phyloP scores from a whole-genome alignment of 768 basidiomycete genomes.

The Megacollybia marginata region DNA sequence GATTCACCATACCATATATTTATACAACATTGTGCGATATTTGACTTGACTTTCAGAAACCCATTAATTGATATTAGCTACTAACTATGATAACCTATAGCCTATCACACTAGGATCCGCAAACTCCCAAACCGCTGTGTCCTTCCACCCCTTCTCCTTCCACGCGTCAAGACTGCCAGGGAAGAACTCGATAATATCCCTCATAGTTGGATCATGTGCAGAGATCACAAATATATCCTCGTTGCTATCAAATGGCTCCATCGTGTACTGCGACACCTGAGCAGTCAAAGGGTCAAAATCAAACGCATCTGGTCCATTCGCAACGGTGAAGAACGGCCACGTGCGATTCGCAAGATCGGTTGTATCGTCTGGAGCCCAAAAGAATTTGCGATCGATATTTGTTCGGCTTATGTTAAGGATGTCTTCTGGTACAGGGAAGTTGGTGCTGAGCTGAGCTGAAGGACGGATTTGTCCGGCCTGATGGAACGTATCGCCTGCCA shows the following conservation, averaged over 20 bases:
- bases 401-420: slow-evolving; percentile 6
- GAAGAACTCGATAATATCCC: slow-evolving; percentile 2
- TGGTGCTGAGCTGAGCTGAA: slow-evolving; percentile 1
- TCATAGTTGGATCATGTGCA: slow-evolving; percentile 10
- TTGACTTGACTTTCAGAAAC: too few relatives aligned
- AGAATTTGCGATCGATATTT: slow-evolving; percentile 3
- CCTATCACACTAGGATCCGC: background rate
- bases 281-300: slow-evolving; percentile 4
- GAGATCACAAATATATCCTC: slow-evolving; percentile 10
- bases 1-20: too few relatives aligned
- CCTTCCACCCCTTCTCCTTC: slow-evolving; percentile 10
- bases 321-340: slow-evolving; percentile 3
- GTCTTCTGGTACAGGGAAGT: slow-evolving; percentile 5
- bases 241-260: slow-evolving; percentile 5
- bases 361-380: background rate
- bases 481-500: slow-evolving; percentile 10
- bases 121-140: slow-evolving; percentile 9
- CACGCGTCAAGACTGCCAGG: slow-evolving; percentile 6
- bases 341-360: slow-evolving; percentile 4
- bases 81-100: background rate
- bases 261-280: background rate
- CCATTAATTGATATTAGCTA: too few relatives aligned
- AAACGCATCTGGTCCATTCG: background rate
- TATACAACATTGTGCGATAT: too few relatives aligned
- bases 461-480: slow-evolving; percentile 11